These are phyloP conservation scores for Ceratopteris richardii DNA, from an alignment of 75 land plant genomes.

Conservation along the genomic window DNA sequence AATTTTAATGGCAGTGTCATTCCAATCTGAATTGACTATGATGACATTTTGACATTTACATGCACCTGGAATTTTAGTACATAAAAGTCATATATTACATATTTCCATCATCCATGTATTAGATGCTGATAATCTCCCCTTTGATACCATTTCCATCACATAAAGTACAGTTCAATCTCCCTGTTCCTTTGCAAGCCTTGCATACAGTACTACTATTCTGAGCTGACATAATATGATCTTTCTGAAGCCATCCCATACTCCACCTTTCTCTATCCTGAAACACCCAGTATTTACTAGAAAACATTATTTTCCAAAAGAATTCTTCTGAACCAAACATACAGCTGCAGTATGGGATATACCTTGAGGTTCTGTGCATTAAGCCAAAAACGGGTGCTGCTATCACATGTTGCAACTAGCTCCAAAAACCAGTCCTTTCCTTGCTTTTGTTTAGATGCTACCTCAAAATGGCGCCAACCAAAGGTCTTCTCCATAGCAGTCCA, in stretches of 20 bases:
- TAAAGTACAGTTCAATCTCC: slow-evolving; percentile 17
- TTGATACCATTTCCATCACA: slow-evolving; percentile 15
- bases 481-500: slow-evolving; percentile 48
- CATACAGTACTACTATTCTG: slow-evolving; percentile 10
- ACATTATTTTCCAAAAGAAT: not conserved
- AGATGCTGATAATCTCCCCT: too few species aligned
- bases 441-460: slow-evolving; percentile 24
- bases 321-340: not conserved
- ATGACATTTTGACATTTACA: too few species aligned
- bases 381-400: slow-evolving; percentile 35
- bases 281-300: not conserved
- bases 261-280: slow-evolving; percentile 44
- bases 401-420: slow-evolving; percentile 46
- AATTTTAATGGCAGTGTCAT: too few species aligned
- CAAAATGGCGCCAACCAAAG: slow-evolving; percentile 40
- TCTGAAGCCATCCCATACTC: slow-evolving; percentile 48
- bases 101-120: too few species aligned
- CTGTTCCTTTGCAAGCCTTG: slow-evolving; percentile 39
- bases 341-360: too few species aligned
- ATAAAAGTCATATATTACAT: too few species aligned
- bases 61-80: too few species aligned
- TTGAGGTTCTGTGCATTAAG: slow-evolving; percentile 38
- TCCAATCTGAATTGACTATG: too few species aligned
- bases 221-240: slow-evolving; percentile 10
- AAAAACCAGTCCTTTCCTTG: slow-evolving; percentile 44